phyloP scores from a whole-genome alignment of 768 basidiomycete species.

The Lyophyllum atratum region DNA sequence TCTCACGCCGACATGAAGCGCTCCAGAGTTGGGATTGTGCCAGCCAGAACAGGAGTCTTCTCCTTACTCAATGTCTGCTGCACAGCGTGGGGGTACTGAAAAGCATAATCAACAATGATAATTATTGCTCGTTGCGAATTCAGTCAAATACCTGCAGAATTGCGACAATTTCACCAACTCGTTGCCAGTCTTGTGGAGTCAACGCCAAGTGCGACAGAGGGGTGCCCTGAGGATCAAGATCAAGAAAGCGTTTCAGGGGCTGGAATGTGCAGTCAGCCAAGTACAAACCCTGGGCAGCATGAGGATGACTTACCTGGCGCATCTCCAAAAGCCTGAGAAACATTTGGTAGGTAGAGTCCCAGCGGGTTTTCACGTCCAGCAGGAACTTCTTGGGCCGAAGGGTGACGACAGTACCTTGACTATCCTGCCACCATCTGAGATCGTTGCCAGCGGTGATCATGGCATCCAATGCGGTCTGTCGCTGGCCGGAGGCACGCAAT shows the following conservation, averaged over 20 bases:
- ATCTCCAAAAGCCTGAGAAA: slow-evolving; percentile 10
- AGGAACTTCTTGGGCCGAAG: background rate
- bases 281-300: background rate
- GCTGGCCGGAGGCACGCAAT: background rate
- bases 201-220: slow-evolving; percentile 2
- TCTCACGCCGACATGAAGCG: slow-evolving; percentile 19
- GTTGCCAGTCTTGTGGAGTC: slow-evolving; percentile 7
- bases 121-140: background rate
- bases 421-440: background rate
- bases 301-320: slow-evolving; percentile 10
- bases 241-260: slow-evolving; percentile 1
- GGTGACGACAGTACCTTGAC: background rate
- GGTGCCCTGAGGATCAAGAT: background rate
- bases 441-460: background rate
- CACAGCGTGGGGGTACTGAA: slow-evolving; percentile 13
- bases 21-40: slow-evolving; percentile 20
- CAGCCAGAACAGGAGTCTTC: slow-evolving; percentile 17
- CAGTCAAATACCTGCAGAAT: slow-evolving; percentile 5
- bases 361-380: slow-evolving; percentile 16
- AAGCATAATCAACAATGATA: background rate
- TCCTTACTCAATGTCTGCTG: slow-evolving; percentile 18
- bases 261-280: background rate
- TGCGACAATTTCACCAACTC: slow-evolving; percentile 13
- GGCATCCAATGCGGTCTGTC: no score
- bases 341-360: slow-evolving; percentile 19